phyloP scores from a whole-genome alignment of 805 yeast species.

The Myxozyma mucilagina region DNA sequence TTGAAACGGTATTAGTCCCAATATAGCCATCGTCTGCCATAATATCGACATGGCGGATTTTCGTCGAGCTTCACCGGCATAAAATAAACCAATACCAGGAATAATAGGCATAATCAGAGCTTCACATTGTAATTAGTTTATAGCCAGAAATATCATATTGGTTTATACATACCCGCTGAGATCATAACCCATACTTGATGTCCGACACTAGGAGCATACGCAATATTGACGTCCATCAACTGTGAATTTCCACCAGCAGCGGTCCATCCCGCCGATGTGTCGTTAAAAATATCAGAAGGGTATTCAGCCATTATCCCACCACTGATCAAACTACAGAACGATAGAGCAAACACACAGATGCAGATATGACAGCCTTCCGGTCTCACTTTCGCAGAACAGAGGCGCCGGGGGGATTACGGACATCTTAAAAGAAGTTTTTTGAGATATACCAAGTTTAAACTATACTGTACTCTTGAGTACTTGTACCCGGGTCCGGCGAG shows the following conservation, averaged over 20 bases:
- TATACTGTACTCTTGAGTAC: background rate
- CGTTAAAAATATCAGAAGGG: conserved; percentile 26
- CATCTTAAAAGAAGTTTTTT: background rate
- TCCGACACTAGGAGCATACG: conserved; percentile 53
- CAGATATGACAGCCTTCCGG: background rate
- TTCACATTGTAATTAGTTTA: background rate
- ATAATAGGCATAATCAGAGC: conserved; percentile 89
- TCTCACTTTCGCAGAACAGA: background rate
- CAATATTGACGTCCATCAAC: conserved; percentile 59
- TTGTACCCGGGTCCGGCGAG: conserved; percentile 5
- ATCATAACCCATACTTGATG: conserved; percentile 82
- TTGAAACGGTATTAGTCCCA: conserved; percentile 82
- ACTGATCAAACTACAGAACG: background rate
- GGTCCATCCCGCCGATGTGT: conserved; percentile 27
- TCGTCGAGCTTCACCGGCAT: conserved; percentile 91
- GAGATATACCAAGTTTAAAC: no score
- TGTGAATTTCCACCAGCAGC: conserved; percentile 65
- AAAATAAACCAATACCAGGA: conserved; percentile 91
- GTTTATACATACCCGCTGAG: conserved; percentile 16
- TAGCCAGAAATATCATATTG: background rate
- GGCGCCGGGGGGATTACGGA: background rate
- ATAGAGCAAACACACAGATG: background rate
- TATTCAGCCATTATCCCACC: conserved; percentile 15
- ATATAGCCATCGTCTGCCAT: conserved; percentile 93
- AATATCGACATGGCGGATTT: conserved; percentile 88